Conservation (phyloP, 2,329 filamentous ascomycete species). For the Hymenoscyphus fraxineus region DNA sequence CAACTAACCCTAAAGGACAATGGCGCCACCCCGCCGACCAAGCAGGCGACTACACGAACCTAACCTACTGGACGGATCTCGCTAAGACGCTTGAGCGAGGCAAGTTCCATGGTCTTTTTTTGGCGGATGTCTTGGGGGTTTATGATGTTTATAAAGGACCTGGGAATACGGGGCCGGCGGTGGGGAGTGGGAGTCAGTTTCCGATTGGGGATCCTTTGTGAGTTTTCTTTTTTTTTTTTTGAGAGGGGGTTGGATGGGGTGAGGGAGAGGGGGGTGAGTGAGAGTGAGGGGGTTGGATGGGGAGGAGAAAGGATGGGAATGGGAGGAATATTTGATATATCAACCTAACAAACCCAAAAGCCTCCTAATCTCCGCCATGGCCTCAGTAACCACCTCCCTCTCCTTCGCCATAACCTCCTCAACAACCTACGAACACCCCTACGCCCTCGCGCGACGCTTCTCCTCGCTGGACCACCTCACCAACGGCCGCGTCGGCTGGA, state of each 20-base stretch:
- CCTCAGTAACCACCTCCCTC: constrained; percentile 59
- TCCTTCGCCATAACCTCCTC: constrained; percentile 63
- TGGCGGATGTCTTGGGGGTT: constrained; percentile 59
- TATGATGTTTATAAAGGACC: constrained; percentile 62
- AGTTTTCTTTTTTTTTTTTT: not conserved
- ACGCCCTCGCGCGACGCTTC: constrained; percentile 49
- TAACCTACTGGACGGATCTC: constrained; percentile 58
- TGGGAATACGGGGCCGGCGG: constrained; percentile 48
- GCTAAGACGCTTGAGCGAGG: constrained; percentile 55
- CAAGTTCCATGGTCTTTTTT: constrained; percentile 63
- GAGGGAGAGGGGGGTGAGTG: not conserved
- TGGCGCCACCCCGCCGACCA: constrained; percentile 63
- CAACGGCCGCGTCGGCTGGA: constrained; percentile 9
- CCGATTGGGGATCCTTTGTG: constrained; percentile 63
- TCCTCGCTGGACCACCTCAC: constrained; percentile 14
- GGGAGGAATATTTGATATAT: not conserved
- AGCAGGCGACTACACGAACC: constrained; percentile 56
- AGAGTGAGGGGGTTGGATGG: not conserved
- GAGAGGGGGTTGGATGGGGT: not conserved
- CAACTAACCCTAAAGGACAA: constrained; percentile 29
- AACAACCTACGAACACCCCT: constrained; percentile 66
- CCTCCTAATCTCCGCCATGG: constrained; percentile 59
- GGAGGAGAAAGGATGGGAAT: not conserved
- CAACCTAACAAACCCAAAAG: not conserved
- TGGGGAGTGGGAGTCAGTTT: constrained; percentile 62